Conservation (phyloP, 306 rosid genomes). For the Lupinus albus region DNA sequence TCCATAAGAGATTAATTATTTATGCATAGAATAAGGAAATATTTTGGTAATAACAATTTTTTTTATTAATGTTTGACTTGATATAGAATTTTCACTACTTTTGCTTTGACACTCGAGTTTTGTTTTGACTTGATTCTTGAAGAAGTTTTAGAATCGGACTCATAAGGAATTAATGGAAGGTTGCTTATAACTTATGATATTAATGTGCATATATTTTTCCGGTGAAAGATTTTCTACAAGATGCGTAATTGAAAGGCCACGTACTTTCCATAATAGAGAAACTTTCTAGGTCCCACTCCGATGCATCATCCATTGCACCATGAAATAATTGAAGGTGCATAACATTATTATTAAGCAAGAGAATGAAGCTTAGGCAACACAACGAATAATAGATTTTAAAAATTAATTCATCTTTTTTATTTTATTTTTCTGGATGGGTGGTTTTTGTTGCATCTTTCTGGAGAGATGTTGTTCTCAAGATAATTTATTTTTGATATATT, state of each 20-base stretch:
- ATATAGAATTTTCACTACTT: too few relatives aligned
- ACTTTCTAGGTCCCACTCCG: background rate
- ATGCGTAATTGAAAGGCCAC: background rate
- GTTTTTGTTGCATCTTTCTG: too few relatives aligned
- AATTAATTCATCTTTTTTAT: too few relatives aligned
- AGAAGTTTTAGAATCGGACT: conserved; percentile 16
- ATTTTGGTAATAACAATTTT: too few relatives aligned
- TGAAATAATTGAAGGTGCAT: conserved; percentile 14
- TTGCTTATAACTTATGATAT: background rate
- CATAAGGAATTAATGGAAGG: conserved; percentile 9
- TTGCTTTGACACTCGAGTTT: too few relatives aligned
- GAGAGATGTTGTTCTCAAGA: too few relatives aligned
- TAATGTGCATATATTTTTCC: background rate
- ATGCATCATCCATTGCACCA: conserved; percentile 8
- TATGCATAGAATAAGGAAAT: too few relatives aligned
- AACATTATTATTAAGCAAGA: background rate
- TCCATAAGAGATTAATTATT: too few relatives aligned
- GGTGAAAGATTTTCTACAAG: conserved; percentile 8
- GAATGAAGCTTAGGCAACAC: background rate
- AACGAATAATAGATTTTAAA: background rate
- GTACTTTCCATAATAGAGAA: background rate
- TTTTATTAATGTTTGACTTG: too few relatives aligned
- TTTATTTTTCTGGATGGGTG: too few relatives aligned
- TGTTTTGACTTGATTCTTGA: conserved; percentile 6
- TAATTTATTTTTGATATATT: too few relatives aligned